Conservation (phyloP, 176 grass and related monocot species). For the Aegilops umbellulata region DNA sequence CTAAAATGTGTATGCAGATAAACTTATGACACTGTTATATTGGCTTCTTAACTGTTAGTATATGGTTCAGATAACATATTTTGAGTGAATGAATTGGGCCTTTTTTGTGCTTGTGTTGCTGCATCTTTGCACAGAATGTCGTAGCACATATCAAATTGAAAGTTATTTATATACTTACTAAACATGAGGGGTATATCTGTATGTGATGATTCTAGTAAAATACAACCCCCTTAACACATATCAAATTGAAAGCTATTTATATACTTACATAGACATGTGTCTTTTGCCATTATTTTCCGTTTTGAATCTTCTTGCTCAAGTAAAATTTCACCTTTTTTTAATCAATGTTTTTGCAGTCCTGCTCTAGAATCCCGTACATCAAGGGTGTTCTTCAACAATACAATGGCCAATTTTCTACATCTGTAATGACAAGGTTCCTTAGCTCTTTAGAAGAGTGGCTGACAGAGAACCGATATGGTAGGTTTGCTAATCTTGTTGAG, state of each 20-base stretch:
- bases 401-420: constrained; percentile 70
- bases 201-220: constrained; percentile 19
- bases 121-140: constrained; percentile 13
- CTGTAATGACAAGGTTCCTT: constrained; percentile 66
- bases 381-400: constrained; percentile 73
- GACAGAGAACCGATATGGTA: constrained; percentile 53
- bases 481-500: constrained; percentile 70
- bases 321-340: background rate
- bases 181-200: background rate
- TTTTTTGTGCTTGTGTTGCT: constrained; percentile 26
- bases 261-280: background rate
- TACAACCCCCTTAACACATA: background rate
- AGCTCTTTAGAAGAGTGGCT: constrained; percentile 65
- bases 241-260: background rate
- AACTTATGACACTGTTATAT: background rate
- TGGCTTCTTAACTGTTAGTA: constrained; percentile 4
- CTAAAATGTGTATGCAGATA: constrained; percentile 17
- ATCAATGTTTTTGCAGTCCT: constrained; percentile 63
- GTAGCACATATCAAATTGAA: background rate
- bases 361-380: constrained; percentile 53
- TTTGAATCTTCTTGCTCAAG: constrained; percentile 23
- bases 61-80: constrained; percentile 7
- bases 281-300: constrained; percentile 14
- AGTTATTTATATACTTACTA: no score
- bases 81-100: background rate